Evolutionary conservation across 2,329 filamentous ascomycete genomes (phyloP), one percentile per base, ranked within the genome.

Genomic region (Ophiocordyceps camponoti-floridani): DNA sequence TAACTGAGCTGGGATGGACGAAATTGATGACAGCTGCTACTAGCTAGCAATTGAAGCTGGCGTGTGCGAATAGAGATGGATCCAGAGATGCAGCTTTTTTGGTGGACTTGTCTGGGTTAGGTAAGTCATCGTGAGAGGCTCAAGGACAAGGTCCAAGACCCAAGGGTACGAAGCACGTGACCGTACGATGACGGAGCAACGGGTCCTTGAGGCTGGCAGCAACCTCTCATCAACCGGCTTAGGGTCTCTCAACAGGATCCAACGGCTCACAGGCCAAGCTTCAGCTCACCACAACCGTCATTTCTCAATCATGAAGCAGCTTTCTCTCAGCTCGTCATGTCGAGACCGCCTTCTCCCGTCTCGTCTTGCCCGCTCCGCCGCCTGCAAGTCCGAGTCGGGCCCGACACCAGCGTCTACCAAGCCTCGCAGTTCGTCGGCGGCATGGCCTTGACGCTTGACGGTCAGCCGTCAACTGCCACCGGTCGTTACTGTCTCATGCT

Each of bases 361-460:
- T 56, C 52, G 6, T 43, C 47, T 4, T 59, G 57, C 40, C 52
- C 52, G n/a, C 56, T 62, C 38, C 48, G 45, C 42, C 50, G 52
- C 40, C 46, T 61, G 12, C 57, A 61, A 45, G 52, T 62, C 18
- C 50, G 50, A 16, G 50, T 55, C 45, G 52, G 49, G 13, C 19
- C 35, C 7, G 48, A 49, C 6, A 44, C 49, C 8, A 52, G 47
- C 33, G 43, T 50, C 3, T 59, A 53, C 38, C 49, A 52, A 42
- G 51, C 55, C 10, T 43, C 37, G 3, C 48, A 38, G 6, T 50
- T 51, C 19, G 44, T 48, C 7, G 52, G 43, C 41, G 41, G 47
- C 11, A 52, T 60, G 42, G 56, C 51, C 9, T 43, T 60, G 33
- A 57, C 57, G 14, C 45, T 61, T 4, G 54, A 60, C 33, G 53